Conservation (phyloP, 1,284 basidiomycete genomes). For the Nidula niveotomentosa region DNA sequence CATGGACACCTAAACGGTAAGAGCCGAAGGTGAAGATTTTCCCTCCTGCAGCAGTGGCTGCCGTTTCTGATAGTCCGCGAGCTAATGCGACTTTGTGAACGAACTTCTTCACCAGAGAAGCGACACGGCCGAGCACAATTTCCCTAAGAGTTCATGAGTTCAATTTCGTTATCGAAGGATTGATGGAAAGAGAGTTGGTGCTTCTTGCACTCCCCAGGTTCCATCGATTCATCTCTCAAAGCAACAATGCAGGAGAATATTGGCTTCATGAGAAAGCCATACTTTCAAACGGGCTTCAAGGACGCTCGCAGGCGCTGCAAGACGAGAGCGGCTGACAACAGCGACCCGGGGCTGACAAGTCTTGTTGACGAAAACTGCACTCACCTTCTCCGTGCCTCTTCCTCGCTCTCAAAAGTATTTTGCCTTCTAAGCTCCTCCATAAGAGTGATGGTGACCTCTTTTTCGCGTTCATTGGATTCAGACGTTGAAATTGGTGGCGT, state of each 20-base stretch:
- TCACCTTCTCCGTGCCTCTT: constrained; percentile 89
- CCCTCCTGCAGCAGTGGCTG: constrained; percentile 87
- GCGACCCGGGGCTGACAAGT: no score
- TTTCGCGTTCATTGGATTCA: constrained; percentile 71
- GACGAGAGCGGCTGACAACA: no score
- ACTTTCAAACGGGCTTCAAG: no score
- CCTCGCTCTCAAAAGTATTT: constrained; percentile 88
- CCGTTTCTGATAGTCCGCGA: constrained; percentile 83
- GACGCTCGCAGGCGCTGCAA: no score
- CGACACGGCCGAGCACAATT: constrained; percentile 88
- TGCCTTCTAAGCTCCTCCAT: constrained; percentile 89
- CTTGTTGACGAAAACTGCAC: constrained; percentile 18
- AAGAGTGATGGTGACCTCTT: constrained; percentile 83
- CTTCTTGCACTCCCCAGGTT: no score
- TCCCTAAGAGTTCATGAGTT: constrained; percentile 59
- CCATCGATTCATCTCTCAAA: no score
- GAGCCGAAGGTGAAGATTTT: constrained; percentile 99
- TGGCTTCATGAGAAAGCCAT: no score
- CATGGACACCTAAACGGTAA: constrained; percentile 95
- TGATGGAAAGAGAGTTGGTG: no score
- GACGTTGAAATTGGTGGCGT: constrained; percentile 91
- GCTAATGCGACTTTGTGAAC: constrained; percentile 83
- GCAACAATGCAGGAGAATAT: no score
- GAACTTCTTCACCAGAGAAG: constrained; percentile 92
- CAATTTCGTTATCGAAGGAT: no score